Evolutionary conservation across 169 alveolate species (phyloP), one percentile per base, ranked within the genome.

Genomic region (Cryptosporidium sp.): DNA sequence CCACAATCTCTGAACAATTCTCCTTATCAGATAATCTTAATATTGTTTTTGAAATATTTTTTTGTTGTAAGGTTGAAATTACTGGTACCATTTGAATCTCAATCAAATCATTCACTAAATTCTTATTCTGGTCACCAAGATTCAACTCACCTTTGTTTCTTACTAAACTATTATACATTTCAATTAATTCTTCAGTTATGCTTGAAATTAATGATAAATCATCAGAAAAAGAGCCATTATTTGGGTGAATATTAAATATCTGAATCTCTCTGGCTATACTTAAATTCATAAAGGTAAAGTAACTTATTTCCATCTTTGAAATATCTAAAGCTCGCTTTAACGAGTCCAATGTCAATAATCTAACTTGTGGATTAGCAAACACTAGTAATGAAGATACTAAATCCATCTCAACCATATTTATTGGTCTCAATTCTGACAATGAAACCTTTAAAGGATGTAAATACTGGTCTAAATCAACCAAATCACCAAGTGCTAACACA

Each of bases 401-500:
- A 33, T 80, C 89, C 68, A 80, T 16, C 16, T 80, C 89, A n/a
- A 8, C 68, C 3, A 31, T 21, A 62, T 9, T 29, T 10, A 21
- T 6, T 8, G 70, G 44, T 51, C 70, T 80, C 48, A 80, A 23
- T 3, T 37, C 56, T 21, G n/a, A 23, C 10, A 80, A n/a, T 8
- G 39, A 16, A 18, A 5, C 21, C 37, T 45, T 80, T 16, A 80
- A 29, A 21, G 89, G 89, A 61, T 39, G 35, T 33, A 62, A 42
- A 48, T 62, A 80, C 29, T 65, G 68, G 1, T 80, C 89, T 33
- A 80, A 37, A 7, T 42, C 65, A 9, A 29, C 35, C 44, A 65
- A 80, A 51, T 60, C 80, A 3, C 89, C 89, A 42, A 80, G 68
- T 9, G 67, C 61, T 2, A 80, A 65, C 18, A 80, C 56, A 80